Evolutionary conservation across 75 land plant species (phyloP), one percentile per base, ranked within the genome.

Genomic region (Cunninghamia lanceolata): DNA sequence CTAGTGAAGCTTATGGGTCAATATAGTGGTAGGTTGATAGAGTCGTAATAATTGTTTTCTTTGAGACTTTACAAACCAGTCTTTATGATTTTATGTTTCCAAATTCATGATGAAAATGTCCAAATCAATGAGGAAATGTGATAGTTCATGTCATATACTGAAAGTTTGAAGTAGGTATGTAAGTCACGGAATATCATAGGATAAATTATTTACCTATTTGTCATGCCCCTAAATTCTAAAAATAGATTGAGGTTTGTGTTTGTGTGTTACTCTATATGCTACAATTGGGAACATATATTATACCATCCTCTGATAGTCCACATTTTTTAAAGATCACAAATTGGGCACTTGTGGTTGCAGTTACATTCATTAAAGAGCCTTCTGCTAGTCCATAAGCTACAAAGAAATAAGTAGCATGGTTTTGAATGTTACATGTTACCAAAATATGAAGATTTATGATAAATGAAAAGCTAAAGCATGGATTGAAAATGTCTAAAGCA

Each of bases 1-100:
- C 83, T 96, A 87, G 99, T 96, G 47, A 96, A 96, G 91, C 63
- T 96, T 66, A 96, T 96, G 99, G 99, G 99, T 71, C 95, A 97
- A 66, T 87, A 96, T 75, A 94, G 96, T 88, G 99, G 96, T 95
- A 90, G 75, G 92, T 82, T 78, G 19, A 13, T 35, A 21, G 45
- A 14, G 19, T 40, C 28, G 25, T 42, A 82, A 19, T 40, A 21
- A 25, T 36, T 38, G 9, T 52, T 52, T 78, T 50, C 10, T 86
- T 86, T 74, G 38, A 68, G 73, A 70, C 7, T n/a, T 70, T 10
- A 70, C 30, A 28, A n/a, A 70, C 9, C 30, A 28, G 13, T 70
- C 30, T 66, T 66, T 28, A 28, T 28, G 30, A 16, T 66, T 50
- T 66, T 66, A 66, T 66, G 32, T 28, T 9, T 70, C 74, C 35